Evolutionary conservation across 768 basidiomycete species (phyloP), one percentile per base, ranked within the genome.

Genomic region (Amanita molliuscula): DNA sequence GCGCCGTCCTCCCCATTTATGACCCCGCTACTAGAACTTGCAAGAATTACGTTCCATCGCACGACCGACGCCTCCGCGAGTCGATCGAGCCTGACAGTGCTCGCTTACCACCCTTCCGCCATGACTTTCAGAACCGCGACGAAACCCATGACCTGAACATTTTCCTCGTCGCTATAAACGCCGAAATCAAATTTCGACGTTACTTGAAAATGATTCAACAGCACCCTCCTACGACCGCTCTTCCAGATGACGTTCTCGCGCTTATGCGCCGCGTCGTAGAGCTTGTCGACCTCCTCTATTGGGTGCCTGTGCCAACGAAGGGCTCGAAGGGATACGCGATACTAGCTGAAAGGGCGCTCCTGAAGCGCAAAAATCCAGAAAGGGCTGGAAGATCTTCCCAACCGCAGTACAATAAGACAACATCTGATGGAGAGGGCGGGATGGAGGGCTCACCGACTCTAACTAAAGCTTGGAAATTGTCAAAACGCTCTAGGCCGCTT

Each of bases 151-250:
- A 33, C 13, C 29, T 59, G 35, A 61, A 61, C 50, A 38, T 55
- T 42, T 58, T 61, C 33, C 56, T 59, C 9, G 56, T 61, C 10
- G 44, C 51, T 13, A 10, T 59, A 23, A 61, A 61, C 48, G 55
- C 60, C 10, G 55, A 59, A 36, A 56, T 61, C 47, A 59, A 61
- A 50, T 61, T 59, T 45, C 53, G 55, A 21, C 53, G 58, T 38
- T 61, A 59, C 52, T 59, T 56, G 13, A 36, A 49, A 37, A 56
- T 57, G 58, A 34, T 49, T 23, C 36, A 51, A 23, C 3, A 23
- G 43, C 13, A 54, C 35, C 50, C 50, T 50, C 49, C 41, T 36
- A n/a, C 28, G 36, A 38, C 49, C 31, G 45, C 51, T 11, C 58
- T 59, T 42, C 58, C 58, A 49, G 38, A 45, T 40, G 56, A 59